Base-by-base conservation (phyloP, 176 grass and related monocot species). In the Tillandsia leiboldiana region DNA sequence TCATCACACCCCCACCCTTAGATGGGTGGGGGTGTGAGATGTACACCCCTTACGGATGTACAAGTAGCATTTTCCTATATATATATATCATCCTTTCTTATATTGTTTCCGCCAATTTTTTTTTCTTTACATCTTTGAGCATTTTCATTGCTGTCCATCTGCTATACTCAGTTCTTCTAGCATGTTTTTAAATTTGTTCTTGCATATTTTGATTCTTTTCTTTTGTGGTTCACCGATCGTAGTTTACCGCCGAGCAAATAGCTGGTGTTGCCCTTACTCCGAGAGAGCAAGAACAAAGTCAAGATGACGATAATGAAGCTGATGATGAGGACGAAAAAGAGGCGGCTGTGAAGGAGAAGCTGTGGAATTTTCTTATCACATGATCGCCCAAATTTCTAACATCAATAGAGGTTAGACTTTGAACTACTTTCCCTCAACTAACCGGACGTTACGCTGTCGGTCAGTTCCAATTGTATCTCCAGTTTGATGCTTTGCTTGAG, bases 311-410 rank as follows among this genome's bases (percentile, higher is more conserved):
- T 11, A 75, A 83, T 11, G 86, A 89, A 12, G 86, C 50, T 1
- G 92, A 72, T 7, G 88, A 78, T 20, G 82, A 90, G 12, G 82
- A 88, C 51, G 77, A 79, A 26, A 56, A 72, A 64, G 51, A 72
- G 47, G 77, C 75, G 28, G 86, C 89, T 26, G 94, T 84, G 8
- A 92, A 92, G 70, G 48, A 78, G 74, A 99, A 93, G 71, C 17
- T 99, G 50, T 99, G 94, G 90, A 88, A 82, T 14, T 99, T 99
- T 53, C 79, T 99, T 62, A 86, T 93, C 63, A 99, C 90, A 65
- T 87, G 79, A 88, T 65, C 26, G 48, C 8, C 11, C 66, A 69
- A 42, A 17, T 12, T 8, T 26, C 2, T 49, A n/a, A 64, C 63
- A 75, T 75, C 70, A 42, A 66, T 70, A 87, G 75, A 53, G 78